These are phyloP conservation scores for Megacollybia platyphylla DNA, from an alignment of 1,284 basidiomycete species.

Conservation along the genomic window DNA sequence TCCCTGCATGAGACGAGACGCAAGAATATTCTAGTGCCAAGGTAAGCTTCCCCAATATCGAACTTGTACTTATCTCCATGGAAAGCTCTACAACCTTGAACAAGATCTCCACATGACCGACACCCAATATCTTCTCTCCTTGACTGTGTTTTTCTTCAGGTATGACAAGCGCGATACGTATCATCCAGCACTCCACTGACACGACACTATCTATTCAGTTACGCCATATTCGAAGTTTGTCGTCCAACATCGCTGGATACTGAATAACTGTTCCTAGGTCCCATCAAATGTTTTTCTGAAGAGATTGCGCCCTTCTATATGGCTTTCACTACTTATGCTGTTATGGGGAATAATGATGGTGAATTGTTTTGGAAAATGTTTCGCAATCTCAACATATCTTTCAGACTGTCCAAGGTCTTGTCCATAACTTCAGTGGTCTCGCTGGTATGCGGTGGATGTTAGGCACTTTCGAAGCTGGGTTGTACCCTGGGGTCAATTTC, in stretches of 20 bases:
- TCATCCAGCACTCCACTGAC: conserved; percentile 4
- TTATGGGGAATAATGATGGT: conserved; percentile 68
- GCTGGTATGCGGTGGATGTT: conserved; percentile 61
- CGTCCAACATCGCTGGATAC: neutral
- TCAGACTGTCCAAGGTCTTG: conserved; percentile 57
- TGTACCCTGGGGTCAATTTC: conserved; percentile 59
- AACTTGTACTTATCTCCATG: neutral
- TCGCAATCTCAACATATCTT: conserved; percentile 6
- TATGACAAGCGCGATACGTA: conserved; percentile 31
- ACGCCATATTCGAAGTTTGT: conserved; percentile 42
- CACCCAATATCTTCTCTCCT: conserved; percentile 47
- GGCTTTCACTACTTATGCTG: conserved; percentile 53
- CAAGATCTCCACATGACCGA: conserved; percentile 42
- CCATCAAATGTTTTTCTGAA: conserved; percentile 63
- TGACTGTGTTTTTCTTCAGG: conserved; percentile 48
- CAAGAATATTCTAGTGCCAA: conserved; percentile 31
- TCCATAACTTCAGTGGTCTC: conserved; percentile 50
- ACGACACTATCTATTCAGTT: conserved; percentile 19
- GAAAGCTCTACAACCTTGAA: conserved; percentile 44
- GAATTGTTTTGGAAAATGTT: conserved; percentile 5
- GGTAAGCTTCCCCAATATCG: conserved; percentile 18
- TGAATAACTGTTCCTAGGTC: conserved; percentile 21
- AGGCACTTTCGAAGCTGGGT: conserved; percentile 59
- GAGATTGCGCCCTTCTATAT: conserved; percentile 38
- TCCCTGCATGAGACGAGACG: neutral